These are phyloP conservation scores for Komagataella ulmi DNA, from an alignment of 805 yeast species.

Conservation along the genomic window DNA sequence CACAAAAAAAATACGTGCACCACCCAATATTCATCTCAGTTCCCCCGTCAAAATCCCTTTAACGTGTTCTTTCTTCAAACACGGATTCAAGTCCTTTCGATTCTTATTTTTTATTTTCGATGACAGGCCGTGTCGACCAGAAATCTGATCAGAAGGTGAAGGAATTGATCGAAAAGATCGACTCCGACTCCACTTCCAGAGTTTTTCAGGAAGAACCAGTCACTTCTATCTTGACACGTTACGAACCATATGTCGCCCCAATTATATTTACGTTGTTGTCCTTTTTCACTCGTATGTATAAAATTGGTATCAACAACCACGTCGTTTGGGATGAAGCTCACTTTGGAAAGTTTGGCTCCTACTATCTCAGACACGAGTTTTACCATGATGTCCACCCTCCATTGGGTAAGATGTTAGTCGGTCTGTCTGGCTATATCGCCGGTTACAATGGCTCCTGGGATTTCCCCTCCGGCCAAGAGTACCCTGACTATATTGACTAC, in stretches of 20 bases:
- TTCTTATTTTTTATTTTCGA: not conserved
- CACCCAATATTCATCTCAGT: not conserved
- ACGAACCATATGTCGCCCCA: conserved; percentile 31
- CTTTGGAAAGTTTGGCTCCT: conserved; percentile 80
- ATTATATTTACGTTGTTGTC: conserved; percentile 53
- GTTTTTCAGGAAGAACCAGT: conserved; percentile 7
- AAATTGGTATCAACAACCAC: conserved; percentile 52
- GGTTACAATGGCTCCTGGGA: conserved; percentile 82
- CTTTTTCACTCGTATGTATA: conserved; percentile 63
- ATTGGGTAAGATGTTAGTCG: conserved; percentile 69
- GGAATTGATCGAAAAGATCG: conserved; percentile 15
- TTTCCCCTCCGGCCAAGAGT: conserved; percentile 70
- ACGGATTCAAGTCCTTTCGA: not conserved
- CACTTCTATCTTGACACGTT: conserved; percentile 7
- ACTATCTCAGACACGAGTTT: conserved; percentile 65
- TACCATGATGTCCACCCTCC: conserved; percentile 87
- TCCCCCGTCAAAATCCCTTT: not conserved
- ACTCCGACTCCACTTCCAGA: conserved; percentile 8
- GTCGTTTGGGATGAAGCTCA: conserved; percentile 99
- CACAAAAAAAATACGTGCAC: not conserved
- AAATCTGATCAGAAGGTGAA: conserved; percentile 15
- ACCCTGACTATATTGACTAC: conserved; percentile 68
- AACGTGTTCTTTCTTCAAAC: not conserved
- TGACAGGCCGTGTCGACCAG: not conserved
- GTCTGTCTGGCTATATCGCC: conserved; percentile 68